Percentiles rank a stretch among this genome's conserved stretches.
These are phyloP conservation scores for Secale cereale DNA, from an alignment of 176 grass and related monocot genomes.

Conservation along the genomic window DNA sequence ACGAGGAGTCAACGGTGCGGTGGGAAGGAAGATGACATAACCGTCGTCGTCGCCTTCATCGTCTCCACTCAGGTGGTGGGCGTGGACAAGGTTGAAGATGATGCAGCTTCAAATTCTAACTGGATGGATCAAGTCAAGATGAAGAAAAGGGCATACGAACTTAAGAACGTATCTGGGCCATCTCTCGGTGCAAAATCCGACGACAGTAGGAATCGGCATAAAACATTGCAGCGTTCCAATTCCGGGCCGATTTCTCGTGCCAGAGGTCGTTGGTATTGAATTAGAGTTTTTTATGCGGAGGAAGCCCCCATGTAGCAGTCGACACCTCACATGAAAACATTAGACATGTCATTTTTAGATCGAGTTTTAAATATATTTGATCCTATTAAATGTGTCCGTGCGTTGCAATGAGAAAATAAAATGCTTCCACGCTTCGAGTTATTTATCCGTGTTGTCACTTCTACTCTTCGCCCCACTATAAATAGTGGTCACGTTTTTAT, in stretches of 20 bases:
- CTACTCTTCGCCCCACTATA: too few relatives aligned
- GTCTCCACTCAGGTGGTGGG: background rate
- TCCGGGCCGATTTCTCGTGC: background rate
- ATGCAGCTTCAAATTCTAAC: background rate
- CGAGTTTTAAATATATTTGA: too few relatives aligned
- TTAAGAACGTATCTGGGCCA: background rate
- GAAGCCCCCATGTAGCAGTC: too few relatives aligned
- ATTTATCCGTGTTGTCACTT: too few relatives aligned
- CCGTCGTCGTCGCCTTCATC: constrained; percentile 30
- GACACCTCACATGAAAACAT: too few relatives aligned
- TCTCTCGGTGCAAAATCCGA: background rate
- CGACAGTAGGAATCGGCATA: background rate
- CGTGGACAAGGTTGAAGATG: background rate
- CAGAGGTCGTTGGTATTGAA: too few relatives aligned
- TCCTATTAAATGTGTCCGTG: too few relatives aligned
- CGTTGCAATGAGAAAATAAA: too few relatives aligned
- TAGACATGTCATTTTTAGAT: too few relatives aligned
- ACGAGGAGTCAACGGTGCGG: accelerated
- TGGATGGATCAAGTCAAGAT: background rate
- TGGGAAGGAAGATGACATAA: constrained; percentile 39
- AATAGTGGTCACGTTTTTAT: too few relatives aligned
- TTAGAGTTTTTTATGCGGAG: too few relatives aligned
- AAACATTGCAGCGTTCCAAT: background rate
- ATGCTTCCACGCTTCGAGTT: too few relatives aligned
- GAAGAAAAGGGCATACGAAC: background rate